These are phyloP conservation scores for Ramularia collo-cygni DNA, from an alignment of 2,329 filamentous ascomycete species.

Conservation along the genomic window DNA sequence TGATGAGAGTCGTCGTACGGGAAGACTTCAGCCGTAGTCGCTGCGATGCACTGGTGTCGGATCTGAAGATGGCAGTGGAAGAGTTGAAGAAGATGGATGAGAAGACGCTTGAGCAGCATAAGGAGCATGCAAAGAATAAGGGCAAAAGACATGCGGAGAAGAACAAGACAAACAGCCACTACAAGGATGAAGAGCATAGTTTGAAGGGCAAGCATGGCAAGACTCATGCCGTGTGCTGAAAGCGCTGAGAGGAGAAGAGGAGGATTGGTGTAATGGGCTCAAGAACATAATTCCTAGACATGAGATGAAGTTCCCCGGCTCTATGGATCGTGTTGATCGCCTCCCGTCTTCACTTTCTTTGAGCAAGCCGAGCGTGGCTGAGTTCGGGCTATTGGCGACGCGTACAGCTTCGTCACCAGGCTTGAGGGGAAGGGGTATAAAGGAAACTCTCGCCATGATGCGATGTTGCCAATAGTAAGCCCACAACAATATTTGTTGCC, in stretches of 20 bases:
- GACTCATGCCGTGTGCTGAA: conserved; percentile 77
- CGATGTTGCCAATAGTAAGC: too few relatives aligned
- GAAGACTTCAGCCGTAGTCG: conserved; percentile 83
- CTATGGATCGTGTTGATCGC: too few relatives aligned
- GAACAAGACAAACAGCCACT: conserved; percentile 39
- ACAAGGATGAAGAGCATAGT: conserved; percentile 72
- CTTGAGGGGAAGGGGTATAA: too few relatives aligned
- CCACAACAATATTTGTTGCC: too few relatives aligned
- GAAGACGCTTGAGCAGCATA: conserved; percentile 61
- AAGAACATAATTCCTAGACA: too few relatives aligned
- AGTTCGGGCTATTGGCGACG: too few relatives aligned
- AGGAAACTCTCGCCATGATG: too few relatives aligned
- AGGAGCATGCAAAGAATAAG: conserved; percentile 37
- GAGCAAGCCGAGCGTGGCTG: too few relatives aligned
- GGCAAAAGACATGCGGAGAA: conserved; percentile 19
- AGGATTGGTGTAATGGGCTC: too few relatives aligned
- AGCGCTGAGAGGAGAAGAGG: background rate
- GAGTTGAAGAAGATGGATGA: conserved; percentile 68
- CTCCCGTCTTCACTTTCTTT: too few relatives aligned
- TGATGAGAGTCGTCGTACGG: conserved; percentile 85
- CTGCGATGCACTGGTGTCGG: conserved; percentile 69
- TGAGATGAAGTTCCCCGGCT: too few relatives aligned
- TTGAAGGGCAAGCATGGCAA: conserved; percentile 86
- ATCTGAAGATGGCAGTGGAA: conserved; percentile 70
- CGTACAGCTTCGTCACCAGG: too few relatives aligned